Evolutionary conservation across 2,329 filamentous ascomycete genomes (phyloP), one percentile per base, ranked within the genome.

Genomic region (Mollisia scopiformis): DNA sequence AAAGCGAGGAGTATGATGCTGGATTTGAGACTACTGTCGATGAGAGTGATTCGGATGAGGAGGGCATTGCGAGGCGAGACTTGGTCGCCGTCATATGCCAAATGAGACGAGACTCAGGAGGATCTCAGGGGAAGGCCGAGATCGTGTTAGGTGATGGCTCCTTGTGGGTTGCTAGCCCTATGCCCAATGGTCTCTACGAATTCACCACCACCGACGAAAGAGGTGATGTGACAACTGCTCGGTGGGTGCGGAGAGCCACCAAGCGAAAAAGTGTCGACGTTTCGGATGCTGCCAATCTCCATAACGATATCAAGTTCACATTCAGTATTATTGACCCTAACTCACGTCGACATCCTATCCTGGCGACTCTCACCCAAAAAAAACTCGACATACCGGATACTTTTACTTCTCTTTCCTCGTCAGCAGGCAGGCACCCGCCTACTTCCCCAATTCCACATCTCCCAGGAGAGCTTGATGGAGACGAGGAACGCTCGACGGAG

Each of bases 251-350:
- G 58, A 81, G 79, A 68, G 71, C 63, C 57, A 66, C 66, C 13
- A 73, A 81, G 78, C 65, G 75, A 63, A 66, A 62, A 66, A 67
- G 57, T 49, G 43, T 62, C 13, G 67, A 71, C 39, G 35, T 58
- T 10, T 60, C 66, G 55, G 69, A 74, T 27, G 70, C 67, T 49
- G 19, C 69, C 64, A 49, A 67, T 72, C 28, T 59, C 68, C 54
- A 65, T 67, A 50, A 66, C 41, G 83, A 85, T 50, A 78, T 76
- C 59, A 87, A 85, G 71, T 93, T 88, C 77, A 91, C 86, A 8
- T 94, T 94, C 72, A 92, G 89, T 76, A 85, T 92, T 63, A 87
- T 94, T 68, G 85, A 90, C 67, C 85, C 89, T 0, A 82, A 83
- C 50, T 85, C 84, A 8, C 81, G 89, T 33, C 85, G 88, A 13